Percentiles rank a stretch among this genome's conserved stretches.
These are phyloP conservation scores for Phytophthora tentaculata DNA, from an alignment of 352 stramenopile genomes.

Conservation along the genomic window DNA sequence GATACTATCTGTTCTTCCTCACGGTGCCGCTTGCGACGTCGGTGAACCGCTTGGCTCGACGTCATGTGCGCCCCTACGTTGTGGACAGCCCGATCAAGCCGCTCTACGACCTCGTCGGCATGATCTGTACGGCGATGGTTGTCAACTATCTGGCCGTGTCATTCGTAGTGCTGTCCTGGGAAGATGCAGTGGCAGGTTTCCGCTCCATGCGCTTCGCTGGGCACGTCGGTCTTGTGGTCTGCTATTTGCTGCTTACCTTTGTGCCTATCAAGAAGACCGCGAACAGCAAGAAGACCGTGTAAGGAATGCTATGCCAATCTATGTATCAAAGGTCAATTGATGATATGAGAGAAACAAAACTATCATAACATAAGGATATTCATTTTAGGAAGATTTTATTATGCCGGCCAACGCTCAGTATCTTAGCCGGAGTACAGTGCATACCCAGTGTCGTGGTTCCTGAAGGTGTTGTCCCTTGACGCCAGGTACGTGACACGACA, in stretches of 20 bases:
- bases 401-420: too few relatives aligned
- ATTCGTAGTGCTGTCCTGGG: constrained; percentile 77
- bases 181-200: constrained; percentile 55
- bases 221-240: constrained; percentile 52
- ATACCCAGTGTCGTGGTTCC: constrained; percentile 61
- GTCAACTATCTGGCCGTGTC: constrained; percentile 80
- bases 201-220: constrained; percentile 64
- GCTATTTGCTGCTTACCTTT: constrained; percentile 48
- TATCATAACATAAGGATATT: constrained; percentile 32
- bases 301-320: constrained; percentile 18
- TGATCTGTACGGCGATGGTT: constrained; percentile 60
- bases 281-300: constrained; percentile 40
- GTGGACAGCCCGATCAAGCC: constrained; percentile 46
- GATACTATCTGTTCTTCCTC: constrained; percentile 97
- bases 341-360: constrained; percentile 21
- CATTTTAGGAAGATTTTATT: constrained; percentile 12
- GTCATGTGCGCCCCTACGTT: constrained; percentile 66
- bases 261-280: constrained; percentile 48
- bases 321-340: constrained; percentile 16
- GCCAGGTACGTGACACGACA: constrained; percentile 53
- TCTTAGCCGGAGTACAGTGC: constrained; percentile 59
- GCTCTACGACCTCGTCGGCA: constrained; percentile 65
- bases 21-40: constrained; percentile 67
- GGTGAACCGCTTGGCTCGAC: constrained; percentile 67
- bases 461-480: constrained; percentile 63